Evolutionary conservation across 257 asterid species (phyloP), one percentile per base, ranked within the genome.

Genomic region (Rubia yunnanensis): DNA sequence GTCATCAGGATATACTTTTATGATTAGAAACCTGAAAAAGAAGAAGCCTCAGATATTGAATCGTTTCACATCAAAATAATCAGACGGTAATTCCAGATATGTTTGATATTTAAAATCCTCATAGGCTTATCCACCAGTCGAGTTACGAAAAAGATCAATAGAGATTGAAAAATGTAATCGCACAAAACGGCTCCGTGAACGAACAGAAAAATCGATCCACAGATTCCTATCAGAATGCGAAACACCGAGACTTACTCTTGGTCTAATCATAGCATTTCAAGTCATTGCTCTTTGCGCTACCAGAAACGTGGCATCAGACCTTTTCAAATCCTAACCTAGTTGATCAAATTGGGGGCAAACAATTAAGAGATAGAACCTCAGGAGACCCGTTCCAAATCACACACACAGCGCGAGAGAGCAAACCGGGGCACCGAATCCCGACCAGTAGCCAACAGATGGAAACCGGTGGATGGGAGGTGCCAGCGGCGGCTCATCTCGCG

Each of bases 21-120:
- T n/a, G 11, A 39, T 50, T 20, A 17, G 4, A 50, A 13, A n/a
- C n/a, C n/a, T n/a, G 14, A 35, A n/a, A 17, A 54, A 35, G 18
- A 8, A 1, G 65, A 57, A 72, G 85, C 88, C 89, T 87, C 89
- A 79, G 91, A 77, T 72, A 72, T 83, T 68, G 80, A 74, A 44
- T 44, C 52, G 52, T 44, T 76, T 36, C 14, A 74, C 94, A 77
- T 82, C 94, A 86, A 39, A 41, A 22, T 0, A 38, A 72, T 86
- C 95, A 86, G 95, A 67, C 95, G 91, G 95, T 86, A 86, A 86
- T 86, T 86, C 91, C 91, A 86, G 74, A 71, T 65, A 70, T 10
- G 48, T 68, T 58, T 15, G 63, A 60, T 32, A 60, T 32, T 18
- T 57, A 7, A 31, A 41, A 39, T 78, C 87, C 46, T 87, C 95